Base-by-base conservation (phyloP, 129 eudicot genomes). In the Arctium lappa region DNA sequence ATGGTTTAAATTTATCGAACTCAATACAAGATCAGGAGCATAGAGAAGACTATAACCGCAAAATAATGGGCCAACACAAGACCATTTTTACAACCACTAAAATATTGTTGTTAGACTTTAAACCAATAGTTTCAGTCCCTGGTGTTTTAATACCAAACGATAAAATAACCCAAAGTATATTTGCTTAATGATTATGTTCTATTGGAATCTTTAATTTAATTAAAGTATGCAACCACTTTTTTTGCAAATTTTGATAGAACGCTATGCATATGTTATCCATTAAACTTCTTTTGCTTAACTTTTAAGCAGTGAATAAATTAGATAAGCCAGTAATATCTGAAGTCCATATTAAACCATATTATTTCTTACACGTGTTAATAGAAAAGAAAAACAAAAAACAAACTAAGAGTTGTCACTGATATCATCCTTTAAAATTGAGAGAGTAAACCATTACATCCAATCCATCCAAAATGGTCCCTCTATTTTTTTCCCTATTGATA, bases 151-250 rank as follows among this genome's bases (percentile, higher is more conserved):
- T 38, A 38, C 76, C 36, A 3, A 12, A 74, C 44, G 30, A 73
- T 66, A 32, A 42, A 75, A 63, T 31, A 29, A 65, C 30, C 75
- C 42, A 31, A n/a, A 82, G 75, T 40, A 65, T 34, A 5, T 8
- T 63, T 11, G 38, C 4, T 75, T 74, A 16, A 33, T 42, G 32
- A 81, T 81, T 40, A 40, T 62, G 69, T 53, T 72, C 29, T 36
- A 80, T 80, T 42, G 76, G 80, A 75, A 75, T 82, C 68, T 63
- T 36, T 37, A 38, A 73, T 63, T 62, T 10, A 39, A 38, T 22
- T 33, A 62, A 74, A 63, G 74, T 11, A 33, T 81, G 48, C 40
- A 31, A 65, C 29, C 6, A 74, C 32, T 63, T 81, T 77, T 77
- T 56, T 77, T 37, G 42, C 18, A 37, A 56, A 15, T 56, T 56